Conservation (phyloP, 2,329 filamentous ascomycete species). For the Colletotrichum spaethianum region DNA sequence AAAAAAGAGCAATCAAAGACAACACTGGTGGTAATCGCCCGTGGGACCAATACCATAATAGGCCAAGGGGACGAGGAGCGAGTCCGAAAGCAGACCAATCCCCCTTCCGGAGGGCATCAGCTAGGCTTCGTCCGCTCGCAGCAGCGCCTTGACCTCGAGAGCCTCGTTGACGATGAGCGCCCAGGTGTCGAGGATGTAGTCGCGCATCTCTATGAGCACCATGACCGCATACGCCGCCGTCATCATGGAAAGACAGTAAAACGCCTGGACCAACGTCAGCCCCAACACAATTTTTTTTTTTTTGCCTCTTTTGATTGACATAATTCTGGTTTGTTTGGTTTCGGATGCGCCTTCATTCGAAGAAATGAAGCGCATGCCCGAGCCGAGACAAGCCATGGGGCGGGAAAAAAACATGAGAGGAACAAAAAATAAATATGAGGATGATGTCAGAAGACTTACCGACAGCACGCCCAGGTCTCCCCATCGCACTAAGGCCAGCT, state of each 20-base stretch:
- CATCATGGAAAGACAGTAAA: conserved; percentile 40
- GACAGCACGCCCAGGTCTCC: conserved; percentile 35
- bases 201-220: conserved; percentile 37
- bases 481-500: conserved; percentile 37
- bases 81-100: not conserved
- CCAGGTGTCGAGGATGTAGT: conserved; percentile 40
- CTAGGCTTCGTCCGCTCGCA: conserved; percentile 36
- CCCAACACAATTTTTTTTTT: conserved; percentile 1
- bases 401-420: not conserved
- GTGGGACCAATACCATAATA: not conserved
- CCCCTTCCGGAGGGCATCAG: conserved; percentile 7
- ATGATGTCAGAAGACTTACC: conserved; percentile 34
- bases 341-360: not conserved
- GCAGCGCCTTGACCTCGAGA: conserved; percentile 39
- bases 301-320: not conserved
- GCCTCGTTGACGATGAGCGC: conserved; percentile 38
- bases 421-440: not conserved
- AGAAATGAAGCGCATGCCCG: conserved; percentile 21
- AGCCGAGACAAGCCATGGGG: conserved; percentile 6
- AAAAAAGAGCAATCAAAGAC: not conserved
- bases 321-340: not conserved
- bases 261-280: conserved; percentile 29
- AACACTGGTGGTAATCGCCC: conserved; percentile 2
- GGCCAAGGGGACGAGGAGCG: not conserved
- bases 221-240: conserved; percentile 40